Base-by-base conservation (phyloP, 164 flowering plant genomes). In the Magnolia kwangsiensis region DNA sequence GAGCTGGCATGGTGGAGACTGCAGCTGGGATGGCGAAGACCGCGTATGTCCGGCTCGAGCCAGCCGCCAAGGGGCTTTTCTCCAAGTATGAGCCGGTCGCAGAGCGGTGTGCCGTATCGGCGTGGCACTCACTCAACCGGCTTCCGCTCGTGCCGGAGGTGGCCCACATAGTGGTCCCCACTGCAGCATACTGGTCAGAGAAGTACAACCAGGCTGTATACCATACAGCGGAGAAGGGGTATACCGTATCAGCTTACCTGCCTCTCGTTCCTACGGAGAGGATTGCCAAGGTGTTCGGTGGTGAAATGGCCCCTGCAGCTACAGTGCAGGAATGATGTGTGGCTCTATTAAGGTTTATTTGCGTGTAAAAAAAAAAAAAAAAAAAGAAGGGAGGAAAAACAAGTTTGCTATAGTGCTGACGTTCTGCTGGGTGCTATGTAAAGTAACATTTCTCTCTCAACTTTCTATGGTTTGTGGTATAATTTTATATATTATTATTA, bases 91-190 rank as follows among this genome's bases (percentile, higher is more conserved):
- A 92, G 84, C 92, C 91, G 50, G 87, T 89, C 31, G 96, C 93
- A 5, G 98, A 91, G 91, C 83, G 79, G 23, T 88, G 88, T 72
- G 98, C 94, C 0, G 94, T 84, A 10, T 75, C 83, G 65, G 86
- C 86, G 1, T 93, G 98, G 98, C 81, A 80, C 7, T 74, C 80
- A 68, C 80, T 93, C 72, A 89, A 92, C 72, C 83, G 79, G 63
- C 85, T 93, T 2, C 96, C 98, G 0, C 73, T 95, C 18, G 87
- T 95, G 76, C 92, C 92, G 1, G 87, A 88, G n/a, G 90, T 88
- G 81, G 92, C 98, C 23, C 84, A 92, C 37, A 75, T 91, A 2
- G 76, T 85, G 61, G 87, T 88, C 8, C 95, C 96, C 4, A 85
- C 91, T 2, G 94, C 96, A 1, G 86, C 91, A 0, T 88, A 84